Percentiles rank a stretch among this genome's conserved stretches.
phyloP scores from a whole-genome alignment of 1,139 yeast species.

The Fermentozyma sake region DNA sequence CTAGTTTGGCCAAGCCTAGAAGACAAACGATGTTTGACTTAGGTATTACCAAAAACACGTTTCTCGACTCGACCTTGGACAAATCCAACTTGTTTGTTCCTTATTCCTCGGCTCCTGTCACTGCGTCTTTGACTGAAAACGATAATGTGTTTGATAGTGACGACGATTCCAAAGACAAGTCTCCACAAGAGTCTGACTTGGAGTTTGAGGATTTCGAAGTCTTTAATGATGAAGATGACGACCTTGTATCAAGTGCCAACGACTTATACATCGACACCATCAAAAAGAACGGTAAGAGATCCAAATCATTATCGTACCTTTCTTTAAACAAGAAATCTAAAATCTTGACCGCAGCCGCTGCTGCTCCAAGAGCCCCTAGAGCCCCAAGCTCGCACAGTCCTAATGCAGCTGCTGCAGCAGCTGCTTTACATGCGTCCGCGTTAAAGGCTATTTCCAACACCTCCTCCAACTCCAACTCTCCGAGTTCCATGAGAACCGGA shows the following conservation, averaged over 20 bases:
- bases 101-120: conserved; percentile 70
- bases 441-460: conserved; percentile 47
- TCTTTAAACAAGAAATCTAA: conserved; percentile 48
- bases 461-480: conserved; percentile 24
- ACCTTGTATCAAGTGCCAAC: conserved; percentile 19
- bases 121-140: conserved; percentile 50
- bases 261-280: conserved; percentile 20
- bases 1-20: conserved; percentile 30
- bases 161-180: conserved; percentile 6
- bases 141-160: conserved; percentile 5
- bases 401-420: conserved; percentile 67
- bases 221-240: conserved; percentile 39
- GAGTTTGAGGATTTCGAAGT: conserved; percentile 46
- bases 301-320: conserved; percentile 59
- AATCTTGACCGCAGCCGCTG: conserved; percentile 72
- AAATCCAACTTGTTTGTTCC: conserved; percentile 60
- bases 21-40: conserved; percentile 48
- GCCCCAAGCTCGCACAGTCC: conserved; percentile 54
- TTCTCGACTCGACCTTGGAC: conserved; percentile 47
- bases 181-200: conserved; percentile 17
- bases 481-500: conserved; percentile 6
- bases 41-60: conserved; percentile 42
- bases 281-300: conserved; percentile 49
- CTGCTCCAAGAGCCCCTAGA: conserved; percentile 74
- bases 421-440: conserved; percentile 72